Conservation (phyloP, 2,329 filamentous ascomycete genomes). For the Alternaria gansuensis region DNA sequence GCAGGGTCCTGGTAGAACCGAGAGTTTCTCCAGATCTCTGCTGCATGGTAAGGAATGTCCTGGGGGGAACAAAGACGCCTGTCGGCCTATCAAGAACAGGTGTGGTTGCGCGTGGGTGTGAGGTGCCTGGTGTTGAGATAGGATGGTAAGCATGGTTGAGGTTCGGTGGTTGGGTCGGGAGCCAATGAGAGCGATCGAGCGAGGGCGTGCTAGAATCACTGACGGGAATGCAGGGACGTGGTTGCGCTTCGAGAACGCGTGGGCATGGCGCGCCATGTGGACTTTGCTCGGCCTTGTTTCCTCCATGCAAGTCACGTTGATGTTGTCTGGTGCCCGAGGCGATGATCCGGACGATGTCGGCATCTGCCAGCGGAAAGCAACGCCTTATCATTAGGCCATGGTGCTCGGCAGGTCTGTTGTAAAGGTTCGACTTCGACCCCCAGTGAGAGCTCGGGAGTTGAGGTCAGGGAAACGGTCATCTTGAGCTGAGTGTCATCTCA, state of each 20-base stretch:
- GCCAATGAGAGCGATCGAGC: constrained; percentile 41
- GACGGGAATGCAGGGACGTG: constrained; percentile 41
- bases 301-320: constrained; percentile 12
- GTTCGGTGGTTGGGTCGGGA: constrained; percentile 25
- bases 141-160: constrained; percentile 25
- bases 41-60: background rate
- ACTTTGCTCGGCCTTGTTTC: constrained; percentile 12
- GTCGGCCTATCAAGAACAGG: constrained; percentile 44
- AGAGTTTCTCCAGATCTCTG: constrained; percentile 39
- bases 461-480: background rate
- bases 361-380: constrained; percentile 49
- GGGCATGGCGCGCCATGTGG: constrained; percentile 3
- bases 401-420: constrained; percentile 25
- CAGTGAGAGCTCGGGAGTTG: background rate
- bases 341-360: constrained; percentile 31
- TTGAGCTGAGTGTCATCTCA: background rate
- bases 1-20: constrained; percentile 41
- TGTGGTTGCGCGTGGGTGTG: constrained; percentile 43
- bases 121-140: constrained; percentile 49
- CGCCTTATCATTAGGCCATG: constrained; percentile 58
- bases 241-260: constrained; percentile 13
- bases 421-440: background rate
- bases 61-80: constrained; percentile 13
- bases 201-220: constrained; percentile 41
- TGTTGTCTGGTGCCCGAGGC: constrained; percentile 4